Evolutionary conservation across 306 rosid species (phyloP).

Genomic region (Cucurbita maxima): DNA sequence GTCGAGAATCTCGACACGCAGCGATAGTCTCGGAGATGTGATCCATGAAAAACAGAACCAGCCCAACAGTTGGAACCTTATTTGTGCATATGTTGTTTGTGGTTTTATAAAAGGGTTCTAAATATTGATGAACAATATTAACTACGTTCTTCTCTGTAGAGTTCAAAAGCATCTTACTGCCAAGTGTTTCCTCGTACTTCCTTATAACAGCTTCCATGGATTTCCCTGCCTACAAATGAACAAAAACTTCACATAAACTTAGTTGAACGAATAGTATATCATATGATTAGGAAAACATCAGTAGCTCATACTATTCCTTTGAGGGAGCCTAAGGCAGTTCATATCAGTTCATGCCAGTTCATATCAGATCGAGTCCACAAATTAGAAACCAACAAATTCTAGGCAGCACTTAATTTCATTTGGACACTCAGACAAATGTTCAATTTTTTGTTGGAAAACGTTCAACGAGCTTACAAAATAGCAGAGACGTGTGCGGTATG

Average conservation of each 20-base stretch:
- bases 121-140: slow-evolving; percentile 59
- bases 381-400: not conserved
- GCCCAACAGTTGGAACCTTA: slow-evolving; percentile 72
- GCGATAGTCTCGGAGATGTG: slow-evolving; percentile 78
- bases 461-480: not conserved
- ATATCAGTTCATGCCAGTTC: not conserved
- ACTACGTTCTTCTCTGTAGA: slow-evolving; percentile 59
- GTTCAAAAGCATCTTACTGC: slow-evolving; percentile 50
- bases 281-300: not conserved
- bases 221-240: slow-evolving; percentile 59
- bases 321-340: not conserved
- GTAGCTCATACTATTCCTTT: not conserved
- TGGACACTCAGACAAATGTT: not conserved
- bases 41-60: slow-evolving; percentile 95
- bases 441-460: not conserved
- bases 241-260: not conserved
- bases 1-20: slow-evolving; percentile 66
- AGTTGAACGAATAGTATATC: not conserved
- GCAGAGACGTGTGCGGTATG: not conserved
- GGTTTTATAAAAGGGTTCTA: slow-evolving; percentile 87
- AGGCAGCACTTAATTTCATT: not conserved
- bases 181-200: slow-evolving; percentile 59
- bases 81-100: slow-evolving; percentile 81
- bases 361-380: not conserved
- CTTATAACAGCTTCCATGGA: slow-evolving; percentile 66